Evolutionary conservation across 2,329 filamentous ascomycete species (phyloP).

Genomic region (Fusarium liriodendri): DNA sequence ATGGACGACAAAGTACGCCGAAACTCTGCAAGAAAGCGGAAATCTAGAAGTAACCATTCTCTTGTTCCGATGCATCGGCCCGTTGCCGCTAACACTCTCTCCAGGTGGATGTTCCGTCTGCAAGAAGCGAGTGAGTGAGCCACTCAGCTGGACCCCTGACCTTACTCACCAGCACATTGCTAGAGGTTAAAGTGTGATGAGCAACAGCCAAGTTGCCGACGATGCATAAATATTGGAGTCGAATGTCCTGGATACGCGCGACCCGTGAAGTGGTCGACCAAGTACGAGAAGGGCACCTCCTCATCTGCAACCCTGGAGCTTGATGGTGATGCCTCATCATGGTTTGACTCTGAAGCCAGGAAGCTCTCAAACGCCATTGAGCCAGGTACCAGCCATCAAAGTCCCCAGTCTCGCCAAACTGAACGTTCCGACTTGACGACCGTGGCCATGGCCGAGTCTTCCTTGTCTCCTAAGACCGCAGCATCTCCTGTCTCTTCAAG

Average conservation of each 20-base stretch:
- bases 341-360: neutral
- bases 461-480: too few relatives aligned
- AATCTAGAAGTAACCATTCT: conserved; percentile 10
- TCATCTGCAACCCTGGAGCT: neutral
- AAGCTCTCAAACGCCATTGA: neutral
- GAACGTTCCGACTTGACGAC: neutral
- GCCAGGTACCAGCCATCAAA: neutral
- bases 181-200: conserved; percentile 38
- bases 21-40: neutral
- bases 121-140: conserved; percentile 20
- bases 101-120: conserved; percentile 23
- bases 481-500: neutral
- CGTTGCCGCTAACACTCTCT: neutral
- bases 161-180: neutral
- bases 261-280: conserved; percentile 34
- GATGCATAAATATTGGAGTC: conserved; percentile 24
- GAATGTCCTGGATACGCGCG: conserved; percentile 29
- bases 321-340: neutral
- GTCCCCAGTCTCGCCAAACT: neutral
- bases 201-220: conserved; percentile 14
- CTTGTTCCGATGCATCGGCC: rapidly evolving
- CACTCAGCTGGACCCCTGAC: too few relatives aligned
- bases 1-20: neutral
- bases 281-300: conserved; percentile 18
- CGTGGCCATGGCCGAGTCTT: neutral